Evolutionary conservation across 2,329 filamentous ascomycete species (phyloP), one percentile per base, ranked within the genome.

Genomic region (Aspergillus quadrilineatus): DNA sequence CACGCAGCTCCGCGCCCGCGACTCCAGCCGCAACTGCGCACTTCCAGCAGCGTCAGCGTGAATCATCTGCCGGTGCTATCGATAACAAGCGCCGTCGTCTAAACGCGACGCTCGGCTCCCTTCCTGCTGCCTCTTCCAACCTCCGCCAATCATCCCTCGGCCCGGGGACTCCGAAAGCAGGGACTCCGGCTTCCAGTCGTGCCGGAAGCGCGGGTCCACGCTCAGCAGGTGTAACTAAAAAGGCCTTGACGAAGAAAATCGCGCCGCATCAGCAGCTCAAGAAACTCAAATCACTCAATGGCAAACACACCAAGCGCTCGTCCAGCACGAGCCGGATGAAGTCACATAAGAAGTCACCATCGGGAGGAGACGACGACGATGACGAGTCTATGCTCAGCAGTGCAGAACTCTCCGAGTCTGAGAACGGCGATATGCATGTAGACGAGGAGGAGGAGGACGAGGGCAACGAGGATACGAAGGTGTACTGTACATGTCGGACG

Each of bases 401-500:
- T 55, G 78, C 76, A 34, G 79, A 80, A 52, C 70, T 73, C 12
- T 79, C 77, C 1, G 78, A 80, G 28, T 77, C 77, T 0, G 78
- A 79, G 50, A 73, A 73, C 54, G 69, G 69, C 43, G 65, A 65
- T 9, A 66, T 64, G 32, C 75, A 76, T 50, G 67, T 75, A 56
- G 77, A 78, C n/a, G 77, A 77, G 10, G 75, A 75, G 28, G 76
- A 78, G 6, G 77, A 77, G 46, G 79, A 80, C 15, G 78, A 80
- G 58, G 78, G 75, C 9, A 81, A 80, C 44, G 81, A 83, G 62
- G 81, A 85, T 66, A 83, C 85, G 59, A 83, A 82, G 59, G 81
- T 83, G 41, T 88, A 87, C 67, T 88, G 85, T 71, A 85, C 85
- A 62, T 88, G 85, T 66, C 83, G 84, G 49, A 82, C 83, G 60